phyloP scores from a whole-genome alignment of 2,329 filamentous ascomycete genomes.

The Pseudopyricularia javanii region DNA sequence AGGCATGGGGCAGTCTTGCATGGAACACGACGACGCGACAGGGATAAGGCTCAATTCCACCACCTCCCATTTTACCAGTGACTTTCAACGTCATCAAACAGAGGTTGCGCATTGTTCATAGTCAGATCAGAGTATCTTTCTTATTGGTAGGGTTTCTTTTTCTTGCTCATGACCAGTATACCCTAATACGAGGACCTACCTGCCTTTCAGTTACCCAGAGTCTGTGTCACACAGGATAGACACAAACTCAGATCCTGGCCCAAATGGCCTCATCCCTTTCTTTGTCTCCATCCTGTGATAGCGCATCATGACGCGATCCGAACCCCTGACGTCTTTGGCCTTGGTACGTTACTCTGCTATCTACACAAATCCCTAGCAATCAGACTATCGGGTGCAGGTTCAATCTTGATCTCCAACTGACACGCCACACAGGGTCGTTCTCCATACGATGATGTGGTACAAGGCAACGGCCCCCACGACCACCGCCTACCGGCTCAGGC shows the following conservation, averaged over 20 bases:
- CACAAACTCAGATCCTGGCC: background rate
- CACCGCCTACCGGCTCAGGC: constrained; percentile 29
- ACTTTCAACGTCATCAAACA: background rate
- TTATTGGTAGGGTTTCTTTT: too few relatives aligned
- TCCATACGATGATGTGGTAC: constrained; percentile 45
- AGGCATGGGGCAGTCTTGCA: background rate
- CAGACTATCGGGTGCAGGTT: too few relatives aligned
- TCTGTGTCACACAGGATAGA: background rate
- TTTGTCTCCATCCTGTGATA: background rate
- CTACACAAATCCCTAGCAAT: too few relatives aligned
- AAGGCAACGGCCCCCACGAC: constrained; percentile 31
- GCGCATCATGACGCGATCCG: constrained; percentile 10
- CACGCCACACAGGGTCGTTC: constrained; percentile 35
- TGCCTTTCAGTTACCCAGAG: background rate
- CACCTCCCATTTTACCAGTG: background rate
- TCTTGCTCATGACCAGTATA: too few relatives aligned
- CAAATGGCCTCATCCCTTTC: background rate
- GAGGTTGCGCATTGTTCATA: too few relatives aligned
- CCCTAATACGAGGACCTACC: background rate
- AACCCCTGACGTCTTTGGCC: constrained; percentile 43
- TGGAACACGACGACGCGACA: background rate
- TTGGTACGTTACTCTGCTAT: constrained; percentile 26
- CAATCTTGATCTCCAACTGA: background rate
- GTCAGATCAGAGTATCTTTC: too few relatives aligned
- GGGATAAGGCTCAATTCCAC: background rate